Conservation (phyloP, 2,329 filamentous ascomycete genomes). For the Cladobotryum protrusum region DNA sequence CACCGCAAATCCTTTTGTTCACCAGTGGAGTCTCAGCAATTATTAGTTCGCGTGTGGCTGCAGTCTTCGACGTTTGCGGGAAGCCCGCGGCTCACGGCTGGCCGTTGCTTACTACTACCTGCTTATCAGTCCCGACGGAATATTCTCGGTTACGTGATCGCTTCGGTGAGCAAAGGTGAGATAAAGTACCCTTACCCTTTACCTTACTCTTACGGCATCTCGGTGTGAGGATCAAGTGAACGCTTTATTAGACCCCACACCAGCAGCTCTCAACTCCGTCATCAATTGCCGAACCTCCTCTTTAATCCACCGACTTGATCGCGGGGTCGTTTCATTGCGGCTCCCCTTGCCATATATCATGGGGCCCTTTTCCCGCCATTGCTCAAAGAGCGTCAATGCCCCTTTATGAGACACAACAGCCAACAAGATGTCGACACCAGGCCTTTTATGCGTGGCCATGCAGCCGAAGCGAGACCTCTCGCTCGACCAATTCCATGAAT, state of each 20-base stretch:
- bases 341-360: background rate
- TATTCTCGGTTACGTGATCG: too few species aligned
- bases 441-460: conserved; percentile 83
- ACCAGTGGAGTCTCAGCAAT: too few species aligned
- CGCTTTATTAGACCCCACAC: background rate
- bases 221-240: conserved; percentile 7
- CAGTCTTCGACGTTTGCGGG: too few species aligned
- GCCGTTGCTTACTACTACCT: too few species aligned
- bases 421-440: conserved; percentile 35
- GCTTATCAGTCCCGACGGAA: too few species aligned
- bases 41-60: too few species aligned
- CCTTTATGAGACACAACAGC: background rate
- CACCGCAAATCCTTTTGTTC: too few species aligned
- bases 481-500: conserved; percentile 72
- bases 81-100: too few species aligned
- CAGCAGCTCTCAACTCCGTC: conserved; percentile 15
- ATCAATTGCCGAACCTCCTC: conserved; percentile 21
- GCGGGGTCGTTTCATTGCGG: conserved; percentile 6
- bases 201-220: too few species aligned
- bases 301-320: background rate
- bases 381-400: background rate
- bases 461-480: conserved; percentile 63
- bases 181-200: background rate
- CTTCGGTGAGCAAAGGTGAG: background rate
- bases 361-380: background rate